Percentiles rank a stretch among this genome's conserved stretches.
phyloP scores from a whole-genome alignment of 179 eudicot genomes.

The Heliamphora ciliata region DNA sequence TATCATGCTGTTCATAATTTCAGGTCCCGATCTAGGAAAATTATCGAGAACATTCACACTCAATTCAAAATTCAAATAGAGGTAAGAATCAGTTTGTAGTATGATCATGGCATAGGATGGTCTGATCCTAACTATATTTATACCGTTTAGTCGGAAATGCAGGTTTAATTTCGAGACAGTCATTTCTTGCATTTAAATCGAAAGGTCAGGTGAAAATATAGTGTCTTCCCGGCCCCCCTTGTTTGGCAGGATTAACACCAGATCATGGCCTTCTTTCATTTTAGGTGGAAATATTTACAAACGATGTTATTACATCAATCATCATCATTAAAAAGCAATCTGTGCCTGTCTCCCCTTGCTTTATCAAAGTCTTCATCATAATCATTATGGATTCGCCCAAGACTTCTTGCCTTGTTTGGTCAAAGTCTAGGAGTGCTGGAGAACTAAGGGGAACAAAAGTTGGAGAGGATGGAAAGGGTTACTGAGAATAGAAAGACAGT shows the following conservation, averaged over 20 bases:
- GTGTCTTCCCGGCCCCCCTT: background rate
- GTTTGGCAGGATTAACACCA: background rate
- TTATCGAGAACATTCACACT: constrained; percentile 43
- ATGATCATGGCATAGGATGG: background rate
- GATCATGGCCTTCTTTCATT: background rate
- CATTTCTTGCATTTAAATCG: background rate
- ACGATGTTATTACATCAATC: background rate
- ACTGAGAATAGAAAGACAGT: background rate
- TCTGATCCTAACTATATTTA: background rate
- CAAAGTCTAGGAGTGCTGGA: background rate
- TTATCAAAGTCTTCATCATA: background rate
- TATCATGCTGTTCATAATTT: constrained; percentile 20
- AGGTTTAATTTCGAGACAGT: background rate
- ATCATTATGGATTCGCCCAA: background rate
- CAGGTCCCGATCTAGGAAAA: constrained; percentile 66
- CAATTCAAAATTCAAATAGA: constrained; percentile 63
- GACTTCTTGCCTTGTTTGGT: background rate
- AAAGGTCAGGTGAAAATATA: background rate
- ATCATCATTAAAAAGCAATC: background rate
- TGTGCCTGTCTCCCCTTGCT: no score
- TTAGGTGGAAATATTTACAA: background rate
- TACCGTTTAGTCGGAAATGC: background rate
- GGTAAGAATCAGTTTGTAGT: constrained; percentile 32
- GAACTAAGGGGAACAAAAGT: background rate
- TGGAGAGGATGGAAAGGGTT: constrained; percentile 3